A percentile compares a stretch with the other conserved stretches of the same genome.
Conservation (phyloP, 495 filamentous ascomycete genomes). For the Hypomontagnella monticulosa region DNA sequence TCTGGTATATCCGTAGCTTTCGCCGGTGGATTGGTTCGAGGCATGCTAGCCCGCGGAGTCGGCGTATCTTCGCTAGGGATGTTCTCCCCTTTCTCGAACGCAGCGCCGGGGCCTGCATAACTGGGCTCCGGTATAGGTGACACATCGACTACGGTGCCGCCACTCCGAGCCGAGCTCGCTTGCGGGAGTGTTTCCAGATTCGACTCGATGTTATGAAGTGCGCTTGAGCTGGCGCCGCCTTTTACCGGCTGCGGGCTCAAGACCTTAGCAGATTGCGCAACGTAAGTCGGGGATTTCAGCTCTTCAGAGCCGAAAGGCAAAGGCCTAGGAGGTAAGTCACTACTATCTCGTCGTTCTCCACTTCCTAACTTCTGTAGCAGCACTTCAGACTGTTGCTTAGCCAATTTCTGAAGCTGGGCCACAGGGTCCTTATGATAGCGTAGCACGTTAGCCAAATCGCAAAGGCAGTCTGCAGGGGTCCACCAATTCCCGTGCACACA, state of each 20-base stretch:
- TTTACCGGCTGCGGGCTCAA: slow-evolving; percentile 55
- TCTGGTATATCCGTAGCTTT: slow-evolving; percentile 38
- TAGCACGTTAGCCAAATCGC: slow-evolving; percentile 66
- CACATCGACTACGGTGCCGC: slow-evolving; percentile 11
- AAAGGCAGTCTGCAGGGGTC: slow-evolving; percentile 64
- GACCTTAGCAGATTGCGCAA: slow-evolving; percentile 50
- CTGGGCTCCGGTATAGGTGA: slow-evolving; percentile 49
- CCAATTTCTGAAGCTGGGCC: slow-evolving; percentile 73
- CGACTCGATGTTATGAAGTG: slow-evolving; percentile 43
- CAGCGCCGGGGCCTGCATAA: slow-evolving; percentile 55
- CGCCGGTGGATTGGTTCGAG: neutral
- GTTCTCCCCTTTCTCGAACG: slow-evolving; percentile 60
- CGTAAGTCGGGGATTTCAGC: slow-evolving; percentile 56
- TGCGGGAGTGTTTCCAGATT: slow-evolving; percentile 29
- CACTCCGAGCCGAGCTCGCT: slow-evolving; percentile 13
- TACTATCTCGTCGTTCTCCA: slow-evolving; percentile 29
- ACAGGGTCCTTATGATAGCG: slow-evolving; percentile 71
- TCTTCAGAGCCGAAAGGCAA: slow-evolving; percentile 61
- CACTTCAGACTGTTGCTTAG: slow-evolving; percentile 67
- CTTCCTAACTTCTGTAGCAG: slow-evolving; percentile 57
- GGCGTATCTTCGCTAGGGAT: slow-evolving; percentile 48
- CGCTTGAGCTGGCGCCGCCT: slow-evolving; percentile 44
- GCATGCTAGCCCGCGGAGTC: slow-evolving; percentile 37
- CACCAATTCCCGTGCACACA: slow-evolving; percentile 68
- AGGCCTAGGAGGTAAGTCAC: slow-evolving; percentile 52